phyloP scores from a whole-genome alignment of 495 filamentous ascomycete species.

The Penicillium coprophilum region DNA sequence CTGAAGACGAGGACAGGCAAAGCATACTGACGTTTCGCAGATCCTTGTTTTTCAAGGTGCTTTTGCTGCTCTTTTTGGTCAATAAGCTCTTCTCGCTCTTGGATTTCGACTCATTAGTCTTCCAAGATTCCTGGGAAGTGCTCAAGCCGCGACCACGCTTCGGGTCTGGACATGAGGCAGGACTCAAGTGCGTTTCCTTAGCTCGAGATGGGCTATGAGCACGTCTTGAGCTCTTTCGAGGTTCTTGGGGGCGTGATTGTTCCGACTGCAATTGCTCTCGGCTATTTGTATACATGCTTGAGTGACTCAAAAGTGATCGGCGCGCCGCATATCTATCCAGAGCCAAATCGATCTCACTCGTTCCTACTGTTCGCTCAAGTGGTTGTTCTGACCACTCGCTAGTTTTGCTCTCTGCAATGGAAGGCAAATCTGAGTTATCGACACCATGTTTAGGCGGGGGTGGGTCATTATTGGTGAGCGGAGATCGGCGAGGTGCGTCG shows the following conservation, averaged over 20 bases:
- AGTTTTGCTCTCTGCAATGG: conserved; percentile 24
- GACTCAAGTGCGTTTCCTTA: conserved; percentile 28
- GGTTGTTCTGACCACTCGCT: conserved; percentile 32
- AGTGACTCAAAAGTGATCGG: conserved; percentile 28
- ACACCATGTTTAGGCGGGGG: conserved; percentile 8
- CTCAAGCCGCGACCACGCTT: conserved; percentile 10
- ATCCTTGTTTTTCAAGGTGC: conserved; percentile 46
- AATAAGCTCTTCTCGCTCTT: conserved; percentile 25
- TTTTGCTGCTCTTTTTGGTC: conserved; percentile 46
- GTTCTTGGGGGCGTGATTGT: conserved; percentile 23
- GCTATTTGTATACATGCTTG: conserved; percentile 26
- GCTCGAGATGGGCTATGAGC: conserved; percentile 24
- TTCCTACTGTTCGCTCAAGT: conserved; percentile 36
- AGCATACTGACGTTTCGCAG: conserved; percentile 54
- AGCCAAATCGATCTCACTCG: conserved; percentile 42
- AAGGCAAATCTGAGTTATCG: conserved; percentile 25
- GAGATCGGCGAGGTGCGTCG: conserved; percentile 27
- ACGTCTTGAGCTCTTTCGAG: conserved; percentile 16
- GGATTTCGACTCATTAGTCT: conserved; percentile 17
- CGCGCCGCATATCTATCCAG: conserved; percentile 35
- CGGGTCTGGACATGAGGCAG: conserved; percentile 12
- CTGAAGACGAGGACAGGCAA: conserved; percentile 54
- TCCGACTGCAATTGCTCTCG: conserved; percentile 28
- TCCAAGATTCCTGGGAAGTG: conserved; percentile 20
- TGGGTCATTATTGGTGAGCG: conserved; percentile 12